Percentiles rank a stretch among this genome's conserved stretches.
Evolutionary conservation across 176 grass and related monocot genomes (phyloP).

Genomic region (Puya raimondii): DNA sequence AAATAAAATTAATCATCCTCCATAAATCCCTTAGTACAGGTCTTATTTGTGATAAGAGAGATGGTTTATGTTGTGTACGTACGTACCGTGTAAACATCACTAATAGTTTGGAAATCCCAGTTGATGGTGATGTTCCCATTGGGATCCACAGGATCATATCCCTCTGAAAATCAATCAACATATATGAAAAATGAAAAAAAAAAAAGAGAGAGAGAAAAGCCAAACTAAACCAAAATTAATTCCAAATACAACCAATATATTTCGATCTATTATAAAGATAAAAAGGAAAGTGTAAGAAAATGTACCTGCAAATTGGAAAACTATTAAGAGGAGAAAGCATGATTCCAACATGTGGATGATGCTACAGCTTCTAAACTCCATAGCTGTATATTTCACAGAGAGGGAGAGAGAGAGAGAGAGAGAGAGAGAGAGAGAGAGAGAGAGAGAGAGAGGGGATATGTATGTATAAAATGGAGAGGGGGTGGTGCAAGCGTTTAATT

Average conservation of each 20-base stretch:
- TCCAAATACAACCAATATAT: not conserved
- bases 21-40: no score
- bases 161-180: constrained; percentile 20
- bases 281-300: not conserved
- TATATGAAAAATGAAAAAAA: not conserved
- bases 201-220: not conserved
- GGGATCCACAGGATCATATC: constrained; percentile 58
- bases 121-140: constrained; percentile 57
- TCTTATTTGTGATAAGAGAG: no score
- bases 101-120: constrained; percentile 42
- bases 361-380: not conserved
- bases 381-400: not conserved
- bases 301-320: constrained; percentile 23
- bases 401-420: not conserved
- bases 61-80: no score
- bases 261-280: not conserved
- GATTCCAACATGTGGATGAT: constrained; percentile 11
- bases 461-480: not conserved
- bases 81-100: constrained; percentile 31
- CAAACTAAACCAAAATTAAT: not conserved
- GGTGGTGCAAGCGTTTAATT: not conserved
- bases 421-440: constrained; percentile 17
- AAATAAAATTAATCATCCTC: no score
- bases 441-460: not conserved
- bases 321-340: not conserved